Conservation (phyloP, 1,284 basidiomycete species). For the Austropuccinia psidii region DNA sequence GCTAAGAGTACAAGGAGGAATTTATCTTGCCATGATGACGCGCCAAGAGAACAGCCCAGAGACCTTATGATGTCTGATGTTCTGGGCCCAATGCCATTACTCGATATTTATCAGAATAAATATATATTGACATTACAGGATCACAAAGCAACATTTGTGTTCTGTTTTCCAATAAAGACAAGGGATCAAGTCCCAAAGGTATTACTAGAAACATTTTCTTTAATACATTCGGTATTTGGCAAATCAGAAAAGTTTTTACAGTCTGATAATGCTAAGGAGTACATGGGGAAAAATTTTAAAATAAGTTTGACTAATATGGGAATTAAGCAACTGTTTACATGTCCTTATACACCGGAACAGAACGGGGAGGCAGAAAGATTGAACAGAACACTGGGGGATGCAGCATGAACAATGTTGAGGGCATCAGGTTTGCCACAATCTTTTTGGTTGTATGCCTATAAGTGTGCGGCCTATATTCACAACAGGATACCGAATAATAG, state of each 20-base stretch:
- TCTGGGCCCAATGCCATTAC: not conserved
- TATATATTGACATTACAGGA: not conserved
- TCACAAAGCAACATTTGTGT: not conserved
- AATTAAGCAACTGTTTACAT: not conserved
- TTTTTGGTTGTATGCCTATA: not conserved
- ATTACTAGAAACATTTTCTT: not conserved
- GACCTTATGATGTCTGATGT: not conserved
- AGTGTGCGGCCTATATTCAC: not conserved
- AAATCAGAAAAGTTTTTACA: not conserved
- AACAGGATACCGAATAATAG: not conserved
- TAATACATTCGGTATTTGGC: not conserved
- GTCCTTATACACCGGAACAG: slow-evolving; percentile 4
- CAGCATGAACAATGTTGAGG: not conserved
- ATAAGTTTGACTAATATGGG: not conserved
- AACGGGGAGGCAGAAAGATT: slow-evolving; percentile 1
- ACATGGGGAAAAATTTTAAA: not conserved
- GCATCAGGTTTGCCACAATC: not conserved
- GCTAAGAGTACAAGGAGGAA: not conserved
- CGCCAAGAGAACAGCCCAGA: not conserved
- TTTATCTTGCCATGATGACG: not conserved
- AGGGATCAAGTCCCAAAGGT: not conserved
- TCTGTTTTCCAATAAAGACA: not conserved
- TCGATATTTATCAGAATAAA: not conserved
- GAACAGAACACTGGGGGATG: not conserved
- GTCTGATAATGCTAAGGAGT: not conserved